Percentiles rank a stretch among this genome's conserved stretches.
phyloP scores from a whole-genome alignment of 441 rosid genomes.

The Gossypium laxum region DNA sequence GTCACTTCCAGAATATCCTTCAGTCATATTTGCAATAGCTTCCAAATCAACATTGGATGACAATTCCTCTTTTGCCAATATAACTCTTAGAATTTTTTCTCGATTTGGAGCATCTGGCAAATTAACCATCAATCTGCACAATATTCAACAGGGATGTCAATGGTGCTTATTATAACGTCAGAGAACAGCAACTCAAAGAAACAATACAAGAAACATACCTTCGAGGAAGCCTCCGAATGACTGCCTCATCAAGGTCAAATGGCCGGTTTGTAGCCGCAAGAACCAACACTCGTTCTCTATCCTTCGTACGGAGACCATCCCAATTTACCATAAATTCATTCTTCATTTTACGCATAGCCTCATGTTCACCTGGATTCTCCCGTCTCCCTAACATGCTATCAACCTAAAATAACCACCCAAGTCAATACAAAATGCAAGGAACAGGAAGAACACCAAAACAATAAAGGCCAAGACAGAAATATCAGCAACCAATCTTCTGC shows the following conservation, averaged over 20 bases:
- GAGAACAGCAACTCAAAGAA: not conserved
- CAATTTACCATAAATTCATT: constrained; percentile 97
- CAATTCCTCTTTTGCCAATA: constrained; percentile 82
- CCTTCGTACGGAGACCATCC: constrained; percentile 96
- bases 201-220: constrained; percentile 35
- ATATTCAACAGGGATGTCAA: constrained; percentile 4
- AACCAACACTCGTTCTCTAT: constrained; percentile 85
- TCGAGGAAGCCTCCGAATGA: constrained; percentile 92
- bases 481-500: not conserved
- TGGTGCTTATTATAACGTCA: not conserved
- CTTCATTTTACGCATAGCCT: constrained; percentile 99
- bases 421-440: not conserved
- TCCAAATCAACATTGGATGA: constrained; percentile 60
- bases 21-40: constrained; percentile 80
- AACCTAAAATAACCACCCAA: constrained; percentile 42
- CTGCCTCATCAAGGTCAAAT: constrained; percentile 98
- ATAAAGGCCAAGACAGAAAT: not conserved
- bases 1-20: constrained; percentile 97
- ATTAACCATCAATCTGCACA: constrained; percentile 82
- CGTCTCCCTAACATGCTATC: constrained; percentile 98
- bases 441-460: constrained; percentile 3
- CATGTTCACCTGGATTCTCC: constrained; percentile 97
- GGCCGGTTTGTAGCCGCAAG: constrained; percentile 98
- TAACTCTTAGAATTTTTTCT: constrained; percentile 66
- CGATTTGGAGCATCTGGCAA: constrained; percentile 81